Conservation (phyloP, 2,329 filamentous ascomycete species). For the Trichoderma asperellum region DNA sequence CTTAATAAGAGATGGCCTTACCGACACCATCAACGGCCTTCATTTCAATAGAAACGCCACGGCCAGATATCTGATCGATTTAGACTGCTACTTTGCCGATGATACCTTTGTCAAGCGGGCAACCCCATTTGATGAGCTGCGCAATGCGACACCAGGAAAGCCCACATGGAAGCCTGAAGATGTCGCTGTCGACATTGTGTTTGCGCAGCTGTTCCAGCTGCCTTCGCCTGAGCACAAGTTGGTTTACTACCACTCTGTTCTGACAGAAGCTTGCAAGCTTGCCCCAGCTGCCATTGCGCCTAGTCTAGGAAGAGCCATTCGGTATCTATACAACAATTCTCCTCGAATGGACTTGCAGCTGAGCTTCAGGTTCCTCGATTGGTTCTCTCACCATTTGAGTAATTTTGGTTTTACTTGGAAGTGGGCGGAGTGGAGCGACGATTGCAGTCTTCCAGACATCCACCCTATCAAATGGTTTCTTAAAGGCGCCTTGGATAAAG, state of each 20-base stretch:
- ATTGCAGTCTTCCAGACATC: conserved; percentile 74
- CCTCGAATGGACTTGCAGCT: conserved; percentile 87
- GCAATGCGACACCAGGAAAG: conserved; percentile 65
- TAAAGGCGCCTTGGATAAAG: conserved; percentile 87
- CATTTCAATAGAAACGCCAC: conserved; percentile 89
- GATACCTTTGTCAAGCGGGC: conserved; percentile 92
- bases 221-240: conserved; percentile 89
- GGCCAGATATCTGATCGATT: conserved; percentile 87
- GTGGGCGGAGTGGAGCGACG: conserved; percentile 95
- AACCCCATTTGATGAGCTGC: conserved; percentile 87
- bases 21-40: conserved; percentile 92
- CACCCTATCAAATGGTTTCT: conserved; percentile 95
- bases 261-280: conserved; percentile 95
- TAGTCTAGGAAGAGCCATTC: conserved; percentile 88
- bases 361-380: conserved; percentile 86
- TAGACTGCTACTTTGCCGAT: conserved; percentile 91
- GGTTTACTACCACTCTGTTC: conserved; percentile 93
- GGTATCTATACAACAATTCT: conserved; percentile 83
- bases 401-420: conserved; percentile 99
- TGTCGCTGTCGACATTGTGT: conserved; percentile 94
- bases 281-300: conserved; percentile 96
- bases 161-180: conserved; percentile 98
- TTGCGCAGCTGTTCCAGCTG: conserved; percentile 90
- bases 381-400: conserved; percentile 96
- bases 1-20: conserved; percentile 80